Conservation (phyloP, 495 filamentous ascomycete genomes). For the Aspergillus affinis region DNA sequence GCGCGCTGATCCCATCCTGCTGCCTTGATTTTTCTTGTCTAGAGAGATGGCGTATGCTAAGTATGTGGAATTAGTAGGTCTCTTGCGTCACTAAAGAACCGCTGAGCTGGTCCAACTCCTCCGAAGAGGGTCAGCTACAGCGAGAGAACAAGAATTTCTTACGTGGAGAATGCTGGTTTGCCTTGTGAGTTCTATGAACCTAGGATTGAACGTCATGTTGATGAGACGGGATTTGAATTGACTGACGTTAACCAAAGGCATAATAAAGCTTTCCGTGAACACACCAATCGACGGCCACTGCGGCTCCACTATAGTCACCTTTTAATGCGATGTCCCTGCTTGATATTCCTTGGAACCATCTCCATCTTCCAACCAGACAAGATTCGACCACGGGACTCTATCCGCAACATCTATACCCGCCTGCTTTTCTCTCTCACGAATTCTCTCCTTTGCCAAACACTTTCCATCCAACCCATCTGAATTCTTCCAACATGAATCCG, state of each 20-base stretch:
- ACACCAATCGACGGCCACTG: constrained; percentile 9
- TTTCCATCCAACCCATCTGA: constrained; percentile 16
- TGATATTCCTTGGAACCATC: constrained; percentile 39
- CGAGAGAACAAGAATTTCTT: constrained; percentile 7
- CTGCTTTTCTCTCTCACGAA: constrained; percentile 26
- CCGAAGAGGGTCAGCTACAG: constrained; percentile 9
- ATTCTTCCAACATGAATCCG: constrained; percentile 42
- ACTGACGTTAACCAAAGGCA: constrained; percentile 14
- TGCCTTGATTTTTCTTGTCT: background rate
- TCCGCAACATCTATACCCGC: constrained; percentile 16
- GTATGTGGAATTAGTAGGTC: constrained; percentile 7
- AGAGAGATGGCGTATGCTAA: constrained; percentile 8
- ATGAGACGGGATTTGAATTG: constrained; percentile 5
- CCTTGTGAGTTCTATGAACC: constrained; percentile 13
- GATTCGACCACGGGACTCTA: constrained; percentile 21
- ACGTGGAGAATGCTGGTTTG: constrained; percentile 21
- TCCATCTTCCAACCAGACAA: constrained; percentile 36
- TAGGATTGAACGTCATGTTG: background rate
- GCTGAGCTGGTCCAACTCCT: constrained; percentile 8
- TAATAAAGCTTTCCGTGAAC: constrained; percentile 13
- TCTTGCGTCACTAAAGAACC: constrained; percentile 10
- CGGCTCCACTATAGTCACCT: constrained; percentile 7
- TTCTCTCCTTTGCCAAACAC: constrained; percentile 26
- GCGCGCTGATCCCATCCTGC: background rate
- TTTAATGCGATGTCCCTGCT: constrained; percentile 47